Evolutionary conservation across 495 filamentous ascomycete species (phyloP), one percentile per base, ranked within the genome.

Genomic region (Xylaria acuta): DNA sequence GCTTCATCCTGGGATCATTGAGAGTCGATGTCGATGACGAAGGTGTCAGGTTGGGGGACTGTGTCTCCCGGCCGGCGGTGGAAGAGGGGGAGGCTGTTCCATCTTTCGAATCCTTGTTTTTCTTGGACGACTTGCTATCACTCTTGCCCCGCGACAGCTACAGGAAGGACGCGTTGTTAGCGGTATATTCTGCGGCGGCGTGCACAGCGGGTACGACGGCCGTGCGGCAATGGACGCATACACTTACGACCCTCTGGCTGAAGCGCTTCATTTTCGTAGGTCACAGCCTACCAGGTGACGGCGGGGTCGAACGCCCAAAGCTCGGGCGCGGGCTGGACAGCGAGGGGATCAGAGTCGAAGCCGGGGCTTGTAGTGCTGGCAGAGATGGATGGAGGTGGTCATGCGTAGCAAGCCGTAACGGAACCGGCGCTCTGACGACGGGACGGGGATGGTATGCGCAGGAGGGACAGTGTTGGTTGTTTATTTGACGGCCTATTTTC

Each of bases 121-220:
- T 97, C 84, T 93, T 94, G 70, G 94, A 95, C 67, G 93, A 92
- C 83, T 95, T 97, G 82, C 91, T 96, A 71, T 91, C 88, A 82
- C 97, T 92, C 88, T 97, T 97, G 72, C 91, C 91, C 83, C 97
- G 90, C 84, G 96, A 97, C 85, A 98, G 93, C 94, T 98, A 47
- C 12, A 45, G 60, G 40, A 9, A 40, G 22, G 30, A 59, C 51
- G 62, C 45, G 49, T 53, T 49, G 70, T 72, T 51, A 72, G 70
- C 70, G 67, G 2, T n/a, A 25, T 22, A 25, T 5, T 30, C 43
- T 9, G 43, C 11, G 14, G 12, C 20, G 59, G 22, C 8, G 22
- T 40, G n/a, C 73, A 63, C 56, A n/a, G 36, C 25, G 12, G n/a
- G 72, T 75, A 67, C 56, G 73, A 76, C 59, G 36, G 71, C 72